Evolutionary conservation across 2,329 filamentous ascomycete species (phyloP), one percentile per base, ranked within the genome.

Genomic region (Trichoderma atroviride): DNA sequence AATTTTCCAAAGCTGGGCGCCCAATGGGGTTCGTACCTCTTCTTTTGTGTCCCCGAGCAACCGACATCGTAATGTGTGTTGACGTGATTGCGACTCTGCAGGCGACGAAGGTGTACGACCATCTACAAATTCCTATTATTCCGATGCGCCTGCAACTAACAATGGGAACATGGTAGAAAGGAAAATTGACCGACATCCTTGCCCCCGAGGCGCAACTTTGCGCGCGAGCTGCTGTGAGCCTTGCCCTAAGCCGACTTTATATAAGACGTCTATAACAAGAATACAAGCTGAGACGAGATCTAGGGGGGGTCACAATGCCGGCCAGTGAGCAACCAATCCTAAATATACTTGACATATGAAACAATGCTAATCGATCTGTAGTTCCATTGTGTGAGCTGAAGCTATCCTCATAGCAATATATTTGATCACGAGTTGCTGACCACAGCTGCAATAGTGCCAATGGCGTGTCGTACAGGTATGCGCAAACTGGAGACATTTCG

Each of bases 111-210:
- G 78, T 71, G 75, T 76, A 61, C 65, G 72, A 74, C 55, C 57
- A 71, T 43, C 47, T 63, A 24, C 31, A 71, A 70, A 68, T 69
- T 69, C 67, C 73, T 70, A 69, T 37, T 47, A 5, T 47, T 71
- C 5, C 58, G 55, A 50, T 64, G 50, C 67, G 27, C 43, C 35
- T 57, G 55, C 19, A 37, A 66, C 65, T 74, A 69, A 76, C 59
- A 56, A 74, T 69, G 69, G 50, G 71, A 68, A 62, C 43, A 58
- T 31, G 69, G 70, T 55, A 77, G 75, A 81, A 81, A 74, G 79
- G 79, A 65, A 81, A 81, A 71, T 71, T 81, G 71, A 76, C 75
- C 66, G 79, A 80, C 68, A 78, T 78, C 69, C 79, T 76, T 57
- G 72, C 72, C 70, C 74, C 68, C 52, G 72, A 78, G 43, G 77